Evolutionary conservation across 345 rosid genomes (phyloP).

Genomic region (Atalantia buxifolia): DNA sequence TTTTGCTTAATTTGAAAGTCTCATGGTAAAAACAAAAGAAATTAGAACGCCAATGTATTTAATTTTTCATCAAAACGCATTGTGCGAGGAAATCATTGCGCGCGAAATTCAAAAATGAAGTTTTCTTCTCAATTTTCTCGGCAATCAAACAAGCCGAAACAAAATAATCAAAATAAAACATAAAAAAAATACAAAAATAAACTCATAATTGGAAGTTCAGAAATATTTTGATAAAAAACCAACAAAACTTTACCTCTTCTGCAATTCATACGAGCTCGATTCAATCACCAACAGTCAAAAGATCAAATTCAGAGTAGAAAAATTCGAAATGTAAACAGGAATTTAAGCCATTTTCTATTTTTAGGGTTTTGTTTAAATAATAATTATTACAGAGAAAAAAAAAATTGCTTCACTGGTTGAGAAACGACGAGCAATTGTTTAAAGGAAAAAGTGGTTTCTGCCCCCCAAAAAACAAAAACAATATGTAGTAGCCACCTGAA

Average conservation of each 20-base stretch:
- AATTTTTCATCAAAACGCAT: background rate
- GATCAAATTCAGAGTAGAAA: background rate
- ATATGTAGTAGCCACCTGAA: background rate
- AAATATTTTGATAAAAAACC: background rate
- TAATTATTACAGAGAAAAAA: background rate
- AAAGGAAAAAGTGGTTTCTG: background rate
- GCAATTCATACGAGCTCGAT: background rate
- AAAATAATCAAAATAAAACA: background rate
- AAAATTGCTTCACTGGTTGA: conserved; percentile 20
- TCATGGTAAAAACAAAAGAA: background rate
- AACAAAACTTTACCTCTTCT: background rate
- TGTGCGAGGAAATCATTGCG: background rate
- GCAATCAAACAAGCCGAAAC: background rate
- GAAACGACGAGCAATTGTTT: conserved; percentile 13
- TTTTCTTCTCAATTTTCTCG: background rate
- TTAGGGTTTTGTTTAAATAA: background rate
- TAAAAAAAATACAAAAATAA: too few species aligned
- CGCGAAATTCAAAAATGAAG: background rate
- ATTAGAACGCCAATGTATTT: background rate
- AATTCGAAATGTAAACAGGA: background rate
- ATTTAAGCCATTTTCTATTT: background rate
- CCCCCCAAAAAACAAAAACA: too few species aligned
- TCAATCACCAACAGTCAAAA: background rate
- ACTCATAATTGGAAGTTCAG: background rate
- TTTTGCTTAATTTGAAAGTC: too few species aligned